Conservation (phyloP, 345 rosid species). For the Populus tremula region DNA sequence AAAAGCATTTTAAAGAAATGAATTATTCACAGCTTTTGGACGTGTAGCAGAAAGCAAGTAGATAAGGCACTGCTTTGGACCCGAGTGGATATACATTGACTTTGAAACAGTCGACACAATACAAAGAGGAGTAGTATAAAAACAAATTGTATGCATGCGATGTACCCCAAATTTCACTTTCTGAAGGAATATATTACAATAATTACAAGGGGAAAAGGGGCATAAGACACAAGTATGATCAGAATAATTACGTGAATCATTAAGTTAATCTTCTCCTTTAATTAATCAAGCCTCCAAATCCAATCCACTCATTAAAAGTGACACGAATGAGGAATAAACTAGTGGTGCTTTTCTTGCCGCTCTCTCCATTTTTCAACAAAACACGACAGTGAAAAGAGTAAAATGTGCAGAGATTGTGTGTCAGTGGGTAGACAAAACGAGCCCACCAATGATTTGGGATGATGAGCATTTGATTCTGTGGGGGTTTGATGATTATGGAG, state of each 20-base stretch:
- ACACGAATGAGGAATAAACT: neutral
- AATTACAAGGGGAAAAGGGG: neutral
- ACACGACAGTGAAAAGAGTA: constrained; percentile 20
- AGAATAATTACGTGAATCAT: constrained; percentile 9
- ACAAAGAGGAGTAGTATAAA: neutral
- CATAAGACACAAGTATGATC: no score
- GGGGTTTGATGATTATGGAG: constrained; percentile 45
- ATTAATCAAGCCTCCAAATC: constrained; percentile 5
- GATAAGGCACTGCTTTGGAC: constrained; percentile 9
- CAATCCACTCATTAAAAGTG: constrained; percentile 15
- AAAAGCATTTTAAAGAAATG: neutral
- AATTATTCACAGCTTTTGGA: constrained; percentile 34
- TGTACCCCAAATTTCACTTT: constrained; percentile 31
- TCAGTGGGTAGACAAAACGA: constrained; percentile 20
- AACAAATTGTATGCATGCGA: neutral
- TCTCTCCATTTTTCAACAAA: neutral
- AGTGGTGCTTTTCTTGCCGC: neutral
- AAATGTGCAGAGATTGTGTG: neutral
- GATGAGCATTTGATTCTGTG: constrained; percentile 54
- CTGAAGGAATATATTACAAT: constrained; percentile 31
- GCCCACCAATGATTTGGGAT: constrained; percentile 60
- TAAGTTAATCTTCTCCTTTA: constrained; percentile 8
- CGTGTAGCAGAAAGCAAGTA: constrained; percentile 21
- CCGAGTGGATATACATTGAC: constrained; percentile 26
- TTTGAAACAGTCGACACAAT: constrained; percentile 17